phyloP scores from a whole-genome alignment of 2,329 filamentous ascomycete species.

The Aspergillus thermomutatus region DNA sequence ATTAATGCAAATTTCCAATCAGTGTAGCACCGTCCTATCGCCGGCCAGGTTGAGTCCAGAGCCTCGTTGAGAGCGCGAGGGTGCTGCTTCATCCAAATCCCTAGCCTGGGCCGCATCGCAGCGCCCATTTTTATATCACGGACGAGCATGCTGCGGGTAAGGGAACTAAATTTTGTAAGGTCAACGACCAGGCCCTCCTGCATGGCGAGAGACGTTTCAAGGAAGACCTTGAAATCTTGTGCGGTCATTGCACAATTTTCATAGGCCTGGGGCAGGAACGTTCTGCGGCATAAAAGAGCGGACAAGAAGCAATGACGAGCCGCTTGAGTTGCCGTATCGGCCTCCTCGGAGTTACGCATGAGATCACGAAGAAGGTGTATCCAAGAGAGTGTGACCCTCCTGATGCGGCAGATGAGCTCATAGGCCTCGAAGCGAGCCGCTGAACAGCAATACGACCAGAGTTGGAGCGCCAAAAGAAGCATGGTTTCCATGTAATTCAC shows the following conservation, averaged over 20 bases:
- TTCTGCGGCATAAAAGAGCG: slow-evolving; percentile 54
- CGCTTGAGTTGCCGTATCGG: slow-evolving; percentile 35
- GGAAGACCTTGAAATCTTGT: slow-evolving; percentile 25
- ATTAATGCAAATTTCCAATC: slow-evolving; percentile 19
- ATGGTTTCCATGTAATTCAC: slow-evolving; percentile 56
- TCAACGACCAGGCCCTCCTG: slow-evolving; percentile 47
- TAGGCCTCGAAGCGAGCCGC: slow-evolving; percentile 8
- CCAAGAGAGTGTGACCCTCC: slow-evolving; percentile 51
- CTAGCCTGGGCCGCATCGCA: slow-evolving; percentile 35
- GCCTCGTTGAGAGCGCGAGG: slow-evolving; percentile 30
- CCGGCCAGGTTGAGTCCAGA: slow-evolving; percentile 45
- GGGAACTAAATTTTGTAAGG: slow-evolving; percentile 30
- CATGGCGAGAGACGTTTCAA: slow-evolving; percentile 42
- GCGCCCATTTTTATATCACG: slow-evolving; percentile 48
- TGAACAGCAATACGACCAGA: slow-evolving; percentile 27
- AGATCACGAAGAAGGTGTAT: slow-evolving; percentile 46
- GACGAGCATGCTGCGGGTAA: slow-evolving; percentile 41
- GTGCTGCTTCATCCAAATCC: slow-evolving; percentile 29
- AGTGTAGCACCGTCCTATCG: slow-evolving; percentile 23
- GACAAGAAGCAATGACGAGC: slow-evolving; percentile 52
- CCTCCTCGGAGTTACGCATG: slow-evolving; percentile 38
- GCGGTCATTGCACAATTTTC: slow-evolving; percentile 1
- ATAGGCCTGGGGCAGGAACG: slow-evolving; percentile 31
- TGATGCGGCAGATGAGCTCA: slow-evolving; percentile 40
- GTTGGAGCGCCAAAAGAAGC: slow-evolving; percentile 49